phyloP scores from a whole-genome alignment of 495 filamentous ascomycete species.

The Penicillium antarcticum region DNA sequence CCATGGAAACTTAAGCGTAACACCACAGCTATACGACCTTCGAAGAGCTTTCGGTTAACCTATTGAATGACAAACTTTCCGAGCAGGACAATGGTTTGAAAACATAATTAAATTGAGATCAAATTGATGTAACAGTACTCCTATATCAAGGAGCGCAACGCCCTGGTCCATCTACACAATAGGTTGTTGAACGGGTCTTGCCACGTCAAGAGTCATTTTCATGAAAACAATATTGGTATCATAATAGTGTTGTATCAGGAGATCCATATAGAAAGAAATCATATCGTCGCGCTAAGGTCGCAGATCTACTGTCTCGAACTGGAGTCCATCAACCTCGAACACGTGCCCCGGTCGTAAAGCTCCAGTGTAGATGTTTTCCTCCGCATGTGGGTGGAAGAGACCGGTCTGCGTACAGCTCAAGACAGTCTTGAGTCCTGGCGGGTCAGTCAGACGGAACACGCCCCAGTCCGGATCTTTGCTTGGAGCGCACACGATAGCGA shows the following conservation, averaged over 20 bases:
- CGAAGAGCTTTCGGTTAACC: too few relatives aligned
- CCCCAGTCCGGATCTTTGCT: conserved; percentile 81
- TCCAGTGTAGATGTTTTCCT: conserved; percentile 77
- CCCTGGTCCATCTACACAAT: neutral
- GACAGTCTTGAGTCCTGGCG: conserved; percentile 79
- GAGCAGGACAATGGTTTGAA: neutral
- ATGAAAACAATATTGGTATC: conserved; percentile 17
- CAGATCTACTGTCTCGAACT: conserved; percentile 78
- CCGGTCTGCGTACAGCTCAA: conserved; percentile 70
- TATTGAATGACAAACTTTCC: too few relatives aligned
- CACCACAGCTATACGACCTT: too few relatives aligned
- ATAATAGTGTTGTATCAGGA: conserved; percentile 12
- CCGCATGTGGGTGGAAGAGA: conserved; percentile 78
- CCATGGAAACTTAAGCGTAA: too few relatives aligned
- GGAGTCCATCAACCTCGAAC: conserved; percentile 67
- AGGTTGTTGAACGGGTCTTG: neutral
- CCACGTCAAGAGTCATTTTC: neutral
- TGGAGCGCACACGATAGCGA: conserved; percentile 95
- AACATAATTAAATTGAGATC: conserved; percentile 1
- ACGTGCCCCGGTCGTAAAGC: conserved; percentile 84
- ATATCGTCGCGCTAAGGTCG: conserved; percentile 41
- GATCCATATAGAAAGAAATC: conserved; percentile 1
- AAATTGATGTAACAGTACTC: neutral
- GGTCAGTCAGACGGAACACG: conserved; percentile 88
- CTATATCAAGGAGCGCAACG: neutral